A percentile compares a stretch with the other conserved stretches of the same genome.
Evolutionary conservation across 2,329 filamentous ascomycete species (phyloP).

Genomic region (Microcera coccophila): DNA sequence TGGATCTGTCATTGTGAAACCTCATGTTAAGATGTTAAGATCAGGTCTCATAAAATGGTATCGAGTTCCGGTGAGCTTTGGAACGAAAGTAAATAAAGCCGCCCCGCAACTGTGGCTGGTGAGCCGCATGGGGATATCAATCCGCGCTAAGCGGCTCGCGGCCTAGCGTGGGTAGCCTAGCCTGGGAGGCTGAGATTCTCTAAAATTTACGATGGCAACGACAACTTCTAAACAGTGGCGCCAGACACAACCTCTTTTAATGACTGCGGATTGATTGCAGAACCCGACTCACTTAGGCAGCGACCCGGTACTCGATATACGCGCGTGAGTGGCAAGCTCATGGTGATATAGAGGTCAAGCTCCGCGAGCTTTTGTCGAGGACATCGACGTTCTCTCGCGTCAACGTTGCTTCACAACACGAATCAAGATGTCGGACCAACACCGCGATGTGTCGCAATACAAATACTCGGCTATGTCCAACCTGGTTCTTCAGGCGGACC

Average conservation of each 20-base stretch:
- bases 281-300: constrained; percentile 17
- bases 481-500: constrained; percentile 99
- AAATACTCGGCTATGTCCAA: constrained; percentile 99
- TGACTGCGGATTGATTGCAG: constrained; percentile 24
- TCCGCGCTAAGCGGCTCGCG: constrained; percentile 5
- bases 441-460: constrained; percentile 88
- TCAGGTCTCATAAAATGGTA: not conserved
- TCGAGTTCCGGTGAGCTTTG: not conserved
- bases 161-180: constrained; percentile 11
- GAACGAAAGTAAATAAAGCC: not conserved
- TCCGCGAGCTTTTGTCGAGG: constrained; percentile 37
- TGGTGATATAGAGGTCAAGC: constrained; percentile 34
- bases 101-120: constrained; percentile 3
- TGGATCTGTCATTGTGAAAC: constrained; percentile 29
- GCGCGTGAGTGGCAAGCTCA: constrained; percentile 25
- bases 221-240: constrained; percentile 14
- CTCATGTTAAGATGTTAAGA: constrained; percentile 12
- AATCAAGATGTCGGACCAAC: constrained; percentile 66
- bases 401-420: constrained; percentile 25
- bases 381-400: constrained; percentile 32
- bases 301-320: constrained; percentile 10
- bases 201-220: constrained; percentile 37
- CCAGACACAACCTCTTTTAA: constrained; percentile 19
- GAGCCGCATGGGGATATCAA: not conserved
- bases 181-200: constrained; percentile 21